Base-by-base conservation (phyloP, 805 yeast species). In the Candida yuanshanica region DNA sequence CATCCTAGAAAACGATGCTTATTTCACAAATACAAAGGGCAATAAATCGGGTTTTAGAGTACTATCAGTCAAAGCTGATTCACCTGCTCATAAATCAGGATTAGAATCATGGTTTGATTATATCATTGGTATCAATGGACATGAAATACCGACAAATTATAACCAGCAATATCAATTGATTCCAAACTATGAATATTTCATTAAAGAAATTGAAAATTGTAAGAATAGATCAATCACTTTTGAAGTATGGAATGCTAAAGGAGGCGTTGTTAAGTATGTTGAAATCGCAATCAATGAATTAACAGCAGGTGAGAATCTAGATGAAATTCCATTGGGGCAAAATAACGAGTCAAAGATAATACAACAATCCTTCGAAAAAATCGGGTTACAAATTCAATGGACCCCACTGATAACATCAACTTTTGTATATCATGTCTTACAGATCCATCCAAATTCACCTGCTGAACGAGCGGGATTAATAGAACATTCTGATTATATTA, bases 71-170 rank as follows among this genome's bases (percentile, higher is more conserved):
- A 66, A 63, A 27, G 58, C 62, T 24, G 64, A 61, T 39, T 75
- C 83, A 0, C 62, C 65, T 12, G 82, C 75, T 13, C 60, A 63
- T 7, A 68, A 63, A 22, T 65, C 69, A 20, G 85, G 83, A 3
- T 59, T 93, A 22, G 95, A 89, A 61, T 71, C 93, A 9, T 83
- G 87, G 77, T 93, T 91, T 56, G 99, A 91, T 59, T 91, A 73
- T 58, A 77, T 91, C 26, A 72, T 88, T n/a, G 83, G 84, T 1
- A 67, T 89, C 42, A 86, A 91, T 51, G 87, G 85, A 35, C 81
- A 75, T 48, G 84, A 83, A 16, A 53, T 79, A 18, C 67, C 70
- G 14, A 49, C 68, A 22, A 43, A 57, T 14, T 49, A 62, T 44
- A 58, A 59, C 27, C 63, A 62, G 20, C 56, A 63, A 33, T 60